Evolutionary conservation across 1,284 basidiomycete species (phyloP), one percentile per base, ranked within the genome.

Genomic region (Leccinum proximum): DNA sequence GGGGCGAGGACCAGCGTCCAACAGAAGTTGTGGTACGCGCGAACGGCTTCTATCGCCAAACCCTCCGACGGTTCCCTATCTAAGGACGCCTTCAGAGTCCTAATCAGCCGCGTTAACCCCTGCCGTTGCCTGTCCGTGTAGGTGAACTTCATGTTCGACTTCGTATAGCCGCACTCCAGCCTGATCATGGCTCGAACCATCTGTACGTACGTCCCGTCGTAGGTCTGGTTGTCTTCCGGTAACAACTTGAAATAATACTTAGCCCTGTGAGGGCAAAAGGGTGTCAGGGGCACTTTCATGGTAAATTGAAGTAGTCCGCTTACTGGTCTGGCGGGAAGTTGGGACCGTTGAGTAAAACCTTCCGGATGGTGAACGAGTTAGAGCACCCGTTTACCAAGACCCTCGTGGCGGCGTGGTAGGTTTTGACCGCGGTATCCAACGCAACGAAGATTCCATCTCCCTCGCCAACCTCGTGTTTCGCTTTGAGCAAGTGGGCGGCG

Each of bases 1-100:
- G 60, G 54, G 7, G 1, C 10, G 4, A 58, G 10, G 1, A 69
- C 50, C 0, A 68, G 56, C 1, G 56, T 57, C 67, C 68, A 68
- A 14, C 56, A 67, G n/a, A 68, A 64, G 0, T 37, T 3, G 10
- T 68, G 66, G 9, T 68, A 67, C 2, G 61, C 61, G 5, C 11
- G 2, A 38, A 59, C n/a, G 0, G 38, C 65, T n/a, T 45, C 14
- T 16, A 3, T 35, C 26, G 8, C n/a, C 6, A 18, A 48, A 4
- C 11, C 26, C 18, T 35, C 14, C 4, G 40, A 14, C 3, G 58
- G 40, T 9, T 60, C 33, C 48, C 54, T 56, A 9, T 37, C 2
- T 9, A 42, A 37, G 2, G 66, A 35, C 9, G 35, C 48, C 1
- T 3, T 7, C 26, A 66, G 6, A 16, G 8, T 13, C 2, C 45